These are phyloP conservation scores for Neostapfia colusana DNA, from an alignment of 176 grass and related monocot species.

Conservation along the genomic window DNA sequence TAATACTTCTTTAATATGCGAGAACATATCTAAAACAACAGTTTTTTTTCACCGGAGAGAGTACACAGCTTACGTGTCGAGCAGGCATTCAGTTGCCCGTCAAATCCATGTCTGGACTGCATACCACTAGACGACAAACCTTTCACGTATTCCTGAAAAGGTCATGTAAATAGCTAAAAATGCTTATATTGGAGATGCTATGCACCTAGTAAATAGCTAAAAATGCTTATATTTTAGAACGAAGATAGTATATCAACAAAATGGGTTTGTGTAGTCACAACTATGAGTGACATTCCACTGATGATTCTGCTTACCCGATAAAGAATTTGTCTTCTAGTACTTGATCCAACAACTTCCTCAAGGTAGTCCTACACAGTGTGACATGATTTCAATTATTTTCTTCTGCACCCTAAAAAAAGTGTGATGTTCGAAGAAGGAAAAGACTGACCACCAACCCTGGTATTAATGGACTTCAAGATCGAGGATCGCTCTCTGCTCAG, in stretches of 20 bases:
- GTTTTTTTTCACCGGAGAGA: no score
- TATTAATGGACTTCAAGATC: conserved; percentile 89
- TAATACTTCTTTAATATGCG: no score
- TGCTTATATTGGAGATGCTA: no score
- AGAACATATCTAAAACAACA: no score
- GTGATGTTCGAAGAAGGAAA: neutral
- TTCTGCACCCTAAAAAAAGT: neutral
- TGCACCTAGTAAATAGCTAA: no score
- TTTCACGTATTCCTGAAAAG: conserved; percentile 71
- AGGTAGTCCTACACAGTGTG: conserved; percentile 61
- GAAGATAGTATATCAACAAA: neutral
- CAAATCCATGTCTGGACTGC: conserved; percentile 73
- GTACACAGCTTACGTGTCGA: conserved; percentile 79
- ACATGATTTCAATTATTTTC: conserved; percentile 20
- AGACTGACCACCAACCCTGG: conserved; percentile 43
- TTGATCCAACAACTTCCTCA: conserved; percentile 64
- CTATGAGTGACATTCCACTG: neutral
- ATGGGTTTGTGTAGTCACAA: neutral
- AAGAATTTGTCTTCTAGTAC: conserved; percentile 63
- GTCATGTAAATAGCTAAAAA: no score
- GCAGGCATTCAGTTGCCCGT: conserved; percentile 81
- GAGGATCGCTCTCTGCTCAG: conserved; percentile 64
- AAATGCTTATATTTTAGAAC: no score
- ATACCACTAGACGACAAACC: conserved; percentile 65
- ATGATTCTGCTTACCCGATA: conserved; percentile 48